A percentile compares a stretch with the other conserved stretches of the same genome.
These are phyloP conservation scores for Raphanus raphanistrum DNA, from an alignment of 345 rosid species.

Conservation along the genomic window DNA sequence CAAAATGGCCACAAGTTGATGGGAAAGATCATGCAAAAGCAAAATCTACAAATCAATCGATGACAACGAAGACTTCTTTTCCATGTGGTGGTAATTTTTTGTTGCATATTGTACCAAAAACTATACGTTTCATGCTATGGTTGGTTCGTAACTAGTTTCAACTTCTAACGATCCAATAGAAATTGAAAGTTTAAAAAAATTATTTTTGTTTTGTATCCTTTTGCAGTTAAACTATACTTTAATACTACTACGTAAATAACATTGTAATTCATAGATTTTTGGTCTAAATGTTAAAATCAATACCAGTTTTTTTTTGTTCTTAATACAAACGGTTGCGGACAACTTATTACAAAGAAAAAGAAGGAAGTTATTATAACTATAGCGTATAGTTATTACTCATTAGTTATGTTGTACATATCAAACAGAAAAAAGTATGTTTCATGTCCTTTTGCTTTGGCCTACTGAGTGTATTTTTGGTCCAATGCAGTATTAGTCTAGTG, in stretches of 20 bases:
- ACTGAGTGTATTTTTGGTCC: neutral
- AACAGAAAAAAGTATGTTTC: neutral
- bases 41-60: slow-evolving; percentile 35
- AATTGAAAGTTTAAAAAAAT: neutral
- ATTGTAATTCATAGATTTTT: too few species aligned
- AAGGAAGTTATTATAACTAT: too few species aligned
- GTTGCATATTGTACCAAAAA: slow-evolving; percentile 30
- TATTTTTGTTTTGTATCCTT: neutral
- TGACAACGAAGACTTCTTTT: slow-evolving; percentile 42
- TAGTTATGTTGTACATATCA: neutral
- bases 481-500: neutral
- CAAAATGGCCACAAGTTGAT: slow-evolving; percentile 60
- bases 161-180: slow-evolving; percentile 22
- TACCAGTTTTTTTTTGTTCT: too few species aligned
- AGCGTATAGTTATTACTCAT: too few species aligned
- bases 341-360: too few species aligned
- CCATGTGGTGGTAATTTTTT: slow-evolving; percentile 31
- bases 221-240: too few species aligned
- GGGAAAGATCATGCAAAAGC: slow-evolving; percentile 41
- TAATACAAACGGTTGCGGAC: too few species aligned
- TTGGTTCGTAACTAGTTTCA: slow-evolving; percentile 45
- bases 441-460: neutral
- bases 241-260: too few species aligned
- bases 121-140: slow-evolving; percentile 48
- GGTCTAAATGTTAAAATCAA: too few species aligned